Evolutionary conservation across 805 yeast genomes (phyloP).

Genomic region (Saturnispora diversa): DNA sequence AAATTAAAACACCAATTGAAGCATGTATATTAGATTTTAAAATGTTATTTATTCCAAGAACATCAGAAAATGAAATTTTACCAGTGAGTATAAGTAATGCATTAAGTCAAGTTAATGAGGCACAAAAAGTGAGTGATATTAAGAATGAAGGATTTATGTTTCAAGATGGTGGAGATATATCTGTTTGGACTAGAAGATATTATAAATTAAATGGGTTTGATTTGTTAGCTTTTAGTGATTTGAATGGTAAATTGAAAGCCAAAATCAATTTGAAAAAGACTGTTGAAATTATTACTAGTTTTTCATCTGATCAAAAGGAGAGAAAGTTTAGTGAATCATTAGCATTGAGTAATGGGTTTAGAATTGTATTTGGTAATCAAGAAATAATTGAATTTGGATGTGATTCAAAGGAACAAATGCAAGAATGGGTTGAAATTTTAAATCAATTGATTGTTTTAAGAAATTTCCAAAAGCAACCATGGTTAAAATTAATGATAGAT

Average conservation of each 20-base stretch:
- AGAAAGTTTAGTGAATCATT: slow-evolving; percentile 69
- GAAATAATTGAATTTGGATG: slow-evolving; percentile 84
- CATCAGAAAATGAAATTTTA: slow-evolving; percentile 49
- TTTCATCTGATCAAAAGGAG: slow-evolving; percentile 1
- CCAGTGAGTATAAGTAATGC: slow-evolving; percentile 63
- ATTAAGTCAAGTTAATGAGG: slow-evolving; percentile 34
- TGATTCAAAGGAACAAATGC: slow-evolving; percentile 53
- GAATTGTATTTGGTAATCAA: slow-evolving; percentile 65
- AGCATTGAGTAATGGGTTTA: slow-evolving; percentile 65
- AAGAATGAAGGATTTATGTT: slow-evolving; percentile 60
- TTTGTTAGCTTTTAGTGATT: slow-evolving; percentile 69
- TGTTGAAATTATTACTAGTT: slow-evolving; percentile 35
- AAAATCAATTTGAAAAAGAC: slow-evolving; percentile 69
- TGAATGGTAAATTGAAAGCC: slow-evolving; percentile 60
- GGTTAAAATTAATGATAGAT: slow-evolving; percentile 29
- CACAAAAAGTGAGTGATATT: slow-evolving; percentile 23
- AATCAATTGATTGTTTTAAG: slow-evolving; percentile 42
- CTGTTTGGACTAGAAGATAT: slow-evolving; percentile 61
- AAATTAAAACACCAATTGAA: slow-evolving; percentile 41
- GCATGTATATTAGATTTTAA: slow-evolving; percentile 62
- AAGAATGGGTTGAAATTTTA: slow-evolving; percentile 56
- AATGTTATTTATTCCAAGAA: slow-evolving; percentile 62
- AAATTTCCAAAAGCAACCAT: slow-evolving; percentile 29
- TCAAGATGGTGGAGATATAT: slow-evolving; percentile 91
- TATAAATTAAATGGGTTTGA: slow-evolving; percentile 67